Evolutionary conservation across 495 filamentous ascomycete genomes (phyloP).

Genomic region (Neurospora tetraspora): DNA sequence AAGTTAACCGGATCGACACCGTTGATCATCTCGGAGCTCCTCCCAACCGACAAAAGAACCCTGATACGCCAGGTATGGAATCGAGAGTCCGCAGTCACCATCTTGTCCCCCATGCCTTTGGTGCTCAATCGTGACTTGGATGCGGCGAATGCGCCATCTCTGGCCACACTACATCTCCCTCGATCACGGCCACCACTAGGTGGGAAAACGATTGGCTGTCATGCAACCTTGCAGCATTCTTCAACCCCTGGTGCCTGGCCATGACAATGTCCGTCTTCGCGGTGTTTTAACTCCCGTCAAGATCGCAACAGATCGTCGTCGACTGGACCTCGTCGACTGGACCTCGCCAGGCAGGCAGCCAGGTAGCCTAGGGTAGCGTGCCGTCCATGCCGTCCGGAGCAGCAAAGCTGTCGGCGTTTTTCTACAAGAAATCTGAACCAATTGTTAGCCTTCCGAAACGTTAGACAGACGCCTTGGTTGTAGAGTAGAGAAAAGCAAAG

Average conservation of each 20-base stretch:
- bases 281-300: not conserved
- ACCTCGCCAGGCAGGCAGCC: not conserved
- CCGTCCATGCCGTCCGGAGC: not conserved
- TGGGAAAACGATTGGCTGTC: not conserved
- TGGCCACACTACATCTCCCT: not conserved
- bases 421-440: not conserved
- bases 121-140: not conserved
- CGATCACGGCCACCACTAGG: not conserved
- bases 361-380: not conserved
- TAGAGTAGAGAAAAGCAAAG: not conserved
- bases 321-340: not conserved
- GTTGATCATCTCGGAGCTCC: not conserved
- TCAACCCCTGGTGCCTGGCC: not conserved
- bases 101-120: not conserved
- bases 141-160: not conserved
- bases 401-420: not conserved
- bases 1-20: not conserved
- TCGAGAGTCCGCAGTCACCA: not conserved
- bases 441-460: not conserved
- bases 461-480: not conserved
- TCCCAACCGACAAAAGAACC: not conserved
- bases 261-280: not conserved
- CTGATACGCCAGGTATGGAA: not conserved
- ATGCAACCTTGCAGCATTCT: not conserved
- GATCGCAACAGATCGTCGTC: not conserved